Evolutionary conservation across 208 protist species (phyloP).

Genomic region (Acanthamoeba lugdunensis): DNA sequence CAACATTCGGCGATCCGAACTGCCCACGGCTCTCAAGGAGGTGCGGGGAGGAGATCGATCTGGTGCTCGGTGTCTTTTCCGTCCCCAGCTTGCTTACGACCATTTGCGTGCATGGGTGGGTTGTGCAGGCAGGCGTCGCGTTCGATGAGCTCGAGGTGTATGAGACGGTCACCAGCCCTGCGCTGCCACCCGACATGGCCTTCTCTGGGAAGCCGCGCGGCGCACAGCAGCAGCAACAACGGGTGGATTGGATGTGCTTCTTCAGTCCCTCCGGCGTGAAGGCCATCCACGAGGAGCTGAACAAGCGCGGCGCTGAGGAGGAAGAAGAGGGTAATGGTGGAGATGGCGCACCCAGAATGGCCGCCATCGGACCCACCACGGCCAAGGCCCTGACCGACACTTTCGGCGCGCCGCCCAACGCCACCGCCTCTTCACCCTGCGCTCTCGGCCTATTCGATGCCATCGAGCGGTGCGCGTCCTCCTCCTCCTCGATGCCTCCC

Average conservation of each 20-base stretch:
- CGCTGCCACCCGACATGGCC: conserved; percentile 17
- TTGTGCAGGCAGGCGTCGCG: not conserved
- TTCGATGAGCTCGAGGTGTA: conserved; percentile 35
- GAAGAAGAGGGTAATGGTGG: too few species aligned
- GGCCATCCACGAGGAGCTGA: conserved; percentile 17
- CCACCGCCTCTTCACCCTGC: conserved; percentile 9
- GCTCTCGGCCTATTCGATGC: not conserved
- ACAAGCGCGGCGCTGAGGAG: not conserved
- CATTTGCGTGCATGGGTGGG: not conserved
- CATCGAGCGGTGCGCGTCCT: not conserved
- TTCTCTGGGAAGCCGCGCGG: not conserved
- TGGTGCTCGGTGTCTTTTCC: not conserved
- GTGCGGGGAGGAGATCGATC: not conserved
- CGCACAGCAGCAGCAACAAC: not conserved
- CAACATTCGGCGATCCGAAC: conserved; percentile 3
- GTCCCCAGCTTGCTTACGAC: not conserved
- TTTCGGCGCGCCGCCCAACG: not conserved
- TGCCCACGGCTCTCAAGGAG: conserved; percentile 8
- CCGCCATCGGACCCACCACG: conserved; percentile 45
- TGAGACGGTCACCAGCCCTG: conserved; percentile 29
- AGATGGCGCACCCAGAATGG: not conserved
- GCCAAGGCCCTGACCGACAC: not conserved
- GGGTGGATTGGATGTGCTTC: conserved; percentile 51
- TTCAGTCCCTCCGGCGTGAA: conserved; percentile 53
- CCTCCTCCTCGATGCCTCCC: not conserved